Base-by-base conservation (phyloP, 495 filamentous ascomycete genomes). In the Hyaloscypha finlandica region DNA sequence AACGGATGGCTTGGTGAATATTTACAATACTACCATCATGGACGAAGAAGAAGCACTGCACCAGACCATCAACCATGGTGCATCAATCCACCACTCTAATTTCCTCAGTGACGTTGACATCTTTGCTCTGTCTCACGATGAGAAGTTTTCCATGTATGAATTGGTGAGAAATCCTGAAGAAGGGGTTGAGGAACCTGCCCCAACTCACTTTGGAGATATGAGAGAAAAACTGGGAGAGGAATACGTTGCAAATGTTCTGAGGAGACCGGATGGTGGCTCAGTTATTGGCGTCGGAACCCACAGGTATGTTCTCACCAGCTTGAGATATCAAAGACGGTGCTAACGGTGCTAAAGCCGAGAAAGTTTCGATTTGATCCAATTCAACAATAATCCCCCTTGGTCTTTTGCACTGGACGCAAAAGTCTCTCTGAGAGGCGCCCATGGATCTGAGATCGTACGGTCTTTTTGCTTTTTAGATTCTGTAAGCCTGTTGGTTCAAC, bases 1-100 rank as follows among this genome's bases (percentile, higher is more conserved):
- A 61, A 97, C 93, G n/a, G 95, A 99, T 80, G 91, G 91, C 16
- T 85, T 97, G 0, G 84, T 97, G 63, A 96, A 93, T 72, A 79
- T 97, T 57, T 96, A 90, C 78, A 88, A 97, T 74, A 89, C 85
- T 16, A 81, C 79, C 22, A 85, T 92, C 45, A 74, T 84, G 30
- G 92, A 94, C 71, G 92, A 96, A 73, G 93, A 97, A 73, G 92
- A 97, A 25, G 90, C 93, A 0, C 79, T 97, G 8, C 79, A 90
- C 42, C 91, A 93, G 74, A 90, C 95, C 14, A 88, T 96, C 77
- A 97, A 99, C 79, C 92, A 95, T 75, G 87, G 84, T 6, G 80
- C 83, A 62, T 94, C 93, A 2, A 86, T 99, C 42, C 92, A 96
- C 76, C 91, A 89, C 67, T 89, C 92, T 22, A 92, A 89, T 19